Evolutionary conservation across 176 grass and related monocot genomes (phyloP).

Genomic region (Oryza punctata): DNA sequence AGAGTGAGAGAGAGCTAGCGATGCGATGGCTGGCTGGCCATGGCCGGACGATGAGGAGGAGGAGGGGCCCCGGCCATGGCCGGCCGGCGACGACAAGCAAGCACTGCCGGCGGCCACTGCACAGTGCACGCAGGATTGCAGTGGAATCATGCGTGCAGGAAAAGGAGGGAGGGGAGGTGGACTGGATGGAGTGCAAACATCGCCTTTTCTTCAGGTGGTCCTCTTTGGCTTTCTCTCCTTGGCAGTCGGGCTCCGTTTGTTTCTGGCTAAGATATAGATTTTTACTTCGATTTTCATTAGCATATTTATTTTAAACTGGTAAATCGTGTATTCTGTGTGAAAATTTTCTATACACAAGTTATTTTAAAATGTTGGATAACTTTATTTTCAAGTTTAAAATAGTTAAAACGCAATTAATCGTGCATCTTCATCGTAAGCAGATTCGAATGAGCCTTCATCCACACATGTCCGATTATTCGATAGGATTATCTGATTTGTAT

Average conservation of each 20-base stretch:
- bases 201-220: constrained; percentile 55
- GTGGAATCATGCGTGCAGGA: background rate
- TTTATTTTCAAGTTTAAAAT: no score
- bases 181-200: constrained; percentile 19
- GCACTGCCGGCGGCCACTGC: background rate
- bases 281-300: no score
- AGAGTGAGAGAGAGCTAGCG: background rate
- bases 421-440: no score
- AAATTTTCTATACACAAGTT: no score
- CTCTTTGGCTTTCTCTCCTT: background rate
- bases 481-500: no score
- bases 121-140: background rate
- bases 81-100: background rate
- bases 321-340: no score
- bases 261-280: no score
- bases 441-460: background rate
- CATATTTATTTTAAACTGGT: no score
- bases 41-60: background rate
- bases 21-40: background rate
- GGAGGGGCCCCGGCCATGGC: background rate
- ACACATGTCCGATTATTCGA: no score
- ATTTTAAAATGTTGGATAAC: no score
- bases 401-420: no score
- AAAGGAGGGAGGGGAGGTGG: background rate
- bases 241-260: no score